A percentile compares a stretch with the other conserved stretches of the same genome.
These are phyloP conservation scores for Mycena polygramma DNA, from an alignment of 768 basidiomycete genomes.

Conservation along the genomic window DNA sequence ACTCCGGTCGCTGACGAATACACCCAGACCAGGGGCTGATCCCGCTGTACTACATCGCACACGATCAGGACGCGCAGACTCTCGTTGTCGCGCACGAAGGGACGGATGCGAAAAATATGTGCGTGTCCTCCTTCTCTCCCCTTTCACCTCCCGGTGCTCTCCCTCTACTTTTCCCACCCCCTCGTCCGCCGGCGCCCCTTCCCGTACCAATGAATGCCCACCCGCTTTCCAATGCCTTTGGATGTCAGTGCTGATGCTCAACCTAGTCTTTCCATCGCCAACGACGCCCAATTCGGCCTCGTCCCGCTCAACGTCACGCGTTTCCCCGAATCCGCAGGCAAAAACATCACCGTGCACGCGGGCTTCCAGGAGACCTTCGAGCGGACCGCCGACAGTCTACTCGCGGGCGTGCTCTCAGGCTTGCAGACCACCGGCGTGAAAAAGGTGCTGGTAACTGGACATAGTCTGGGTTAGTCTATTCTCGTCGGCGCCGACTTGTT, in stretches of 20 bases:
- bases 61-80: conserved; percentile 47
- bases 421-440: conserved; percentile 45
- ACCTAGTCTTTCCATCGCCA: conserved; percentile 52
- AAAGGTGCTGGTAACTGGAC: conserved; percentile 56
- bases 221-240: no score
- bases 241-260: no score
- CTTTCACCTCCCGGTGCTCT: no score
- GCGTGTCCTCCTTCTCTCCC: no score
- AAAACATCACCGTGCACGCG: conserved; percentile 50
- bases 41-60: conserved; percentile 53
- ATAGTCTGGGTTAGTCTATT: conserved; percentile 51
- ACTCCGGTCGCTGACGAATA: not conserved
- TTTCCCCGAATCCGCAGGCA: conserved; percentile 40
- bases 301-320: conserved; percentile 47
- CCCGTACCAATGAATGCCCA: no score
- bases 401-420: conserved; percentile 47
- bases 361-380: conserved; percentile 57
- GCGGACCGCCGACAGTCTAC: conserved; percentile 51
- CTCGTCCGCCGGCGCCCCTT: no score
- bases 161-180: no score
- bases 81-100: conserved; percentile 48
- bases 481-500: not conserved
- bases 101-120: conserved; percentile 20
- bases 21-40: conserved; percentile 44
- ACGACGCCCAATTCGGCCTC: conserved; percentile 50